Evolutionary conservation across 495 filamentous ascomycete species (phyloP).

Genomic region (Tuber calosporum): DNA sequence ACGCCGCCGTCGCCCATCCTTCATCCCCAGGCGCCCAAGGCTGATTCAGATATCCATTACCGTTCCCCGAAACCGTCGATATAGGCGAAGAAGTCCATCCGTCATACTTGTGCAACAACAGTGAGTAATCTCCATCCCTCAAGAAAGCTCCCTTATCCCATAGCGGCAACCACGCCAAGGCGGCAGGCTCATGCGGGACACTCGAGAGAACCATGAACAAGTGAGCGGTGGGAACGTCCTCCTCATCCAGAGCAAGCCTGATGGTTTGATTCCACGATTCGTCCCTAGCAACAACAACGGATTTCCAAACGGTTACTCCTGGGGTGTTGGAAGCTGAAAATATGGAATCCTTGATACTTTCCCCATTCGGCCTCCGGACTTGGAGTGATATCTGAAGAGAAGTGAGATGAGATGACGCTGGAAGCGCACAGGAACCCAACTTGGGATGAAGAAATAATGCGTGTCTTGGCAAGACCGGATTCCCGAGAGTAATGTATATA

Average conservation of each 20-base stretch:
- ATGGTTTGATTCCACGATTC: constrained; percentile 83
- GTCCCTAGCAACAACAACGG: constrained; percentile 67
- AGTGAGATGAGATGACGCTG: constrained; percentile 53
- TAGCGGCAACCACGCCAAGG: constrained; percentile 83
- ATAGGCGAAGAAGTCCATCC: constrained; percentile 61
- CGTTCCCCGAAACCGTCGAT: constrained; percentile 47
- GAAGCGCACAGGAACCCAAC: constrained; percentile 64
- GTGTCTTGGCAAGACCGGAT: constrained; percentile 65
- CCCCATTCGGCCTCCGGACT: constrained; percentile 65
- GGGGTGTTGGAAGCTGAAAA: constrained; percentile 72
- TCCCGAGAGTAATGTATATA: constrained; percentile 81
- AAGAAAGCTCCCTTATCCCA: constrained; percentile 92
- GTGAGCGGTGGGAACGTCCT: constrained; percentile 77
- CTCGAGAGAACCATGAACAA: constrained; percentile 83
- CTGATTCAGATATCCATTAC: constrained; percentile 73
- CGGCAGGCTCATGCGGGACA: constrained; percentile 76
- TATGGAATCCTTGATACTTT: constrained; percentile 77
- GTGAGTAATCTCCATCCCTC: constrained; percentile 70
- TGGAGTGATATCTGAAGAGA: constrained; percentile 87
- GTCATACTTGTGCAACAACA: constrained; percentile 82
- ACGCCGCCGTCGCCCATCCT: constrained; percentile 33
- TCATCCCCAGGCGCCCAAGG: constrained; percentile 58
- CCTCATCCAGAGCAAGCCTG: constrained; percentile 66
- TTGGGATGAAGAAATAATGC: constrained; percentile 73
- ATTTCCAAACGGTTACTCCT: constrained; percentile 75